These are phyloP conservation scores for Colletotrichum neosansevieriae DNA, from an alignment of 2,329 filamentous ascomycete species.

Conservation along the genomic window DNA sequence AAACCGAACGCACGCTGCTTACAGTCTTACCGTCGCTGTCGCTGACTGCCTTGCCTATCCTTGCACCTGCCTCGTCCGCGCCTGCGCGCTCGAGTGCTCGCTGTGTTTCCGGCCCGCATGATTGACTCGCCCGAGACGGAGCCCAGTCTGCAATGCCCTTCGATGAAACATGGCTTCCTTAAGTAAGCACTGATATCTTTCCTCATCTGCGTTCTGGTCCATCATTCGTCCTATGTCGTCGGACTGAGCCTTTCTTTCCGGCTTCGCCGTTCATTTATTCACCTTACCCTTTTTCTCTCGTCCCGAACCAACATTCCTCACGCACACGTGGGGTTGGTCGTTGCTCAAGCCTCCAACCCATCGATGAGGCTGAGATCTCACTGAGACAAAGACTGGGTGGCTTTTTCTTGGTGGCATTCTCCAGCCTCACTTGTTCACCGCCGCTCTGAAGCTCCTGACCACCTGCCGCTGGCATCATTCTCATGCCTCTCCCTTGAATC, in stretches of 20 bases:
- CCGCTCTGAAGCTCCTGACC: conserved; percentile 1
- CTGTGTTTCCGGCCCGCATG: conserved; percentile 15
- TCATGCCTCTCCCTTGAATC: conserved; percentile 38
- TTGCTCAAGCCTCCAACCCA: conserved; percentile 16
- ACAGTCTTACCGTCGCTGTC: conserved; percentile 5
- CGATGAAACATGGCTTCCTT: conserved; percentile 40
- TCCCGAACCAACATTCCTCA: conserved; percentile 16
- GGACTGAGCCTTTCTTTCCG: not conserved
- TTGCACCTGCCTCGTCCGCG: conserved; percentile 16
- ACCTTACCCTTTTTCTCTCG: not conserved
- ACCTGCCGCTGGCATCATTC: conserved; percentile 29
- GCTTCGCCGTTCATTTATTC: conserved; percentile 12
- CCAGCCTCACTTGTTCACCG: conserved; percentile 24
- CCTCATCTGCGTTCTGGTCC: not conserved
- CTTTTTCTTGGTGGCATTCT: conserved; percentile 12
- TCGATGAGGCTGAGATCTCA: conserved; percentile 31
- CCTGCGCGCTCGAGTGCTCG: not conserved
- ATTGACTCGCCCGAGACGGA: conserved; percentile 26
- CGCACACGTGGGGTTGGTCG: conserved; percentile 19
- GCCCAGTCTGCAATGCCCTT: conserved; percentile 27
- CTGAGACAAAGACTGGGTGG: conserved; percentile 33
- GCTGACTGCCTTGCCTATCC: conserved; percentile 28
- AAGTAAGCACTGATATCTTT: conserved; percentile 29
- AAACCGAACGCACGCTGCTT: conserved; percentile 30
- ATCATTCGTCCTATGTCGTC: conserved; percentile 26